These are phyloP conservation scores for Aspergillus olivimuriae DNA, from an alignment of 495 filamentous ascomycete genomes.

Conservation along the genomic window DNA sequence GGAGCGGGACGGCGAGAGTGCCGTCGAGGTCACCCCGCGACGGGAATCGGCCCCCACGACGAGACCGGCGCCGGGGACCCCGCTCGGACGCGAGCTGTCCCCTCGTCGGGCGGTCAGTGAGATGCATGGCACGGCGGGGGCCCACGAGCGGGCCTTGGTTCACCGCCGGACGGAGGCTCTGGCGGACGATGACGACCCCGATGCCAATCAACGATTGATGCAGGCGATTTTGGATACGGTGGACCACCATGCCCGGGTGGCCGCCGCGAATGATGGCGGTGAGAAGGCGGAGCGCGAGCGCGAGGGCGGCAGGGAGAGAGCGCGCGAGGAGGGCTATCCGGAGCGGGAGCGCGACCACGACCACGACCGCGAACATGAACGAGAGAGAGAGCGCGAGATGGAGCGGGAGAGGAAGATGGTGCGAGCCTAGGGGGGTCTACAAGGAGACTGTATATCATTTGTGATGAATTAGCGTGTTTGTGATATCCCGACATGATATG, in stretches of 20 bases:
- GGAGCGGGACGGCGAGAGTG: neutral
- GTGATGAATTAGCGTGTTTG: too few species aligned
- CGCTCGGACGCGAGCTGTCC: slow-evolving; percentile 18
- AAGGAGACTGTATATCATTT: too few species aligned
- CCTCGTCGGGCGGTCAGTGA: slow-evolving; percentile 40
- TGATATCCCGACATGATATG: too few species aligned
- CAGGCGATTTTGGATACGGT: slow-evolving; percentile 43
- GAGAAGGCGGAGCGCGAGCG: slow-evolving; percentile 15
- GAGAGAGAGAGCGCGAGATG: slow-evolving; percentile 9
- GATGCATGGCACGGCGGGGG: slow-evolving; percentile 22
- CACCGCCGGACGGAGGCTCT: slow-evolving; percentile 9
- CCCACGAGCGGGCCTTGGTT: slow-evolving; percentile 17
- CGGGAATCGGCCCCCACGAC: slow-evolving; percentile 30
- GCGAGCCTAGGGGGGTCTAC: slow-evolving; percentile 19
- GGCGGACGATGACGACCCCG: slow-evolving; percentile 36
- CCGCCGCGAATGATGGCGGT: slow-evolving; percentile 28
- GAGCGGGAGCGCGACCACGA: slow-evolving; percentile 31
- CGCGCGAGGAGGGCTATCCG: slow-evolving; percentile 18
- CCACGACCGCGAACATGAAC: slow-evolving; percentile 22
- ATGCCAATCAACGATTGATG: slow-evolving; percentile 41
- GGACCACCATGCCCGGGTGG: slow-evolving; percentile 34
- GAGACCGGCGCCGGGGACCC: slow-evolving; percentile 9
- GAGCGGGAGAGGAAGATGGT: slow-evolving; percentile 24
- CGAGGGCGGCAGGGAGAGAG: slow-evolving; percentile 13
- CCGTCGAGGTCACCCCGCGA: slow-evolving; percentile 14